Evolutionary conservation across 164 flowering plant genomes (phyloP), one percentile per base, ranked within the genome.

Genomic region (Hamamelis virginiana): DNA sequence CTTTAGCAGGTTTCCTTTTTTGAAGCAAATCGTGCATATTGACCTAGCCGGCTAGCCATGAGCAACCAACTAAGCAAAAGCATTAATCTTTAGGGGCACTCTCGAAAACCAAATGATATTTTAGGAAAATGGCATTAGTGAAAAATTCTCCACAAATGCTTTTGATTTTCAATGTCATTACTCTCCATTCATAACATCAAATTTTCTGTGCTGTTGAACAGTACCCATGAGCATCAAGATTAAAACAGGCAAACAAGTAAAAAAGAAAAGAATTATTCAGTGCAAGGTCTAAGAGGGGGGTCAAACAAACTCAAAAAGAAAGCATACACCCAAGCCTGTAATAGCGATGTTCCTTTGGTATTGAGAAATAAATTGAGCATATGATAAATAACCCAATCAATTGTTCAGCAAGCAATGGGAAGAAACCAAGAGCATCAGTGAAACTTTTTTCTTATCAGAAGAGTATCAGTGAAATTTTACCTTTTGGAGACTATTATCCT

Each of bases 401-500:
- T 1, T 19, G 19, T 5, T 23, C 18, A 41, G 33, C 13, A 48
- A 28, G 22, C 13, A 46, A 13, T 18, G 6, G 47, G 33, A 50
- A 64, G 38, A 58, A 48, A 44, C 1, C 9, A 41, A 59, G 18
- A 48, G 28, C 9, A 46, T 6, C 25, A 52, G n/a, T 47, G 33
- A 59, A 70, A 59, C 33, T 41, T 67, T 73, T n/a, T n/a, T n/a
- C n/a, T n/a, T n/a, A 46, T 6, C 25, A 52, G n/a, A 41, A 59
- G 18, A 48, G 28, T 12, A 46, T 6, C 25, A 52, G n/a, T 47
- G 33, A 59, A 70, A 59, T 26, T 41, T 67, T 73, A 91, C 97
- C 91, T 86, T 91, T 55, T 64, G 83, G 63, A 75, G 72, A 68
- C 75, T 75, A 69, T 47, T 67, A 60, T 90, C 83, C 41, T 76